Base-by-base conservation (phyloP, 305 asterid species). In the Salvia sclarea region DNA sequence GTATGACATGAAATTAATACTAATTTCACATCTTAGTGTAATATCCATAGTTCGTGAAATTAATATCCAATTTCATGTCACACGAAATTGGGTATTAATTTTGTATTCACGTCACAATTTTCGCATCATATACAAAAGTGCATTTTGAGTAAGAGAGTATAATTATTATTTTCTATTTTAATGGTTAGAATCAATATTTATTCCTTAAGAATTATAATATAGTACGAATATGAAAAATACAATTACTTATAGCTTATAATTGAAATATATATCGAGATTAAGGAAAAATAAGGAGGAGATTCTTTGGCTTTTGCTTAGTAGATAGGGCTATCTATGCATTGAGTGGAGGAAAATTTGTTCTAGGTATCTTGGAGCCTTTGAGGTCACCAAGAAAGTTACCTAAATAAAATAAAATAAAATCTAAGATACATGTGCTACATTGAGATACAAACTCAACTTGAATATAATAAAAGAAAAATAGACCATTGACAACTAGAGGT, bases 281-380 rank as follows among this genome's bases (percentile, higher is more conserved):
- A 61, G 33, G 35, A 60, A 75, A 75, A 40, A n/a, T n/a, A n/a
- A n/a, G n/a, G 69, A 30, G 58, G 72, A 66, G 72, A 73, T 68
- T 66, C 45, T 47, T 69, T 87, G 96, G 82, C 92, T 80, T 83
- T 91, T 86, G 84, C 83, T 41, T 50, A 74, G 75, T 17, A 84
- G 98, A 91, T 89, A 87, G 96, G 95, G 98, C 86, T 53, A n/a
- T n/a, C n/a, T n/a, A 64, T 45, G 70, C 16, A 61, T 61, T 89
- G 89, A 75, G 95, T 89, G 96, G 96, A 67, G 94, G 96, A 86
- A 84, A 88, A 61, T 83, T 30, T 71, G 57, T 76, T 83, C 76
- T 72, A 81, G 80, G 80, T n/a, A 64, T 58, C 64, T 69, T 11
- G 61, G 40, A 54, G 40, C 21, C 40, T 1, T n/a, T 79, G 77